Percentiles rank a stretch among this genome's conserved stretches.
phyloP scores from a whole-genome alignment of 306 rosid species.

The Fragaria ananassa region DNA sequence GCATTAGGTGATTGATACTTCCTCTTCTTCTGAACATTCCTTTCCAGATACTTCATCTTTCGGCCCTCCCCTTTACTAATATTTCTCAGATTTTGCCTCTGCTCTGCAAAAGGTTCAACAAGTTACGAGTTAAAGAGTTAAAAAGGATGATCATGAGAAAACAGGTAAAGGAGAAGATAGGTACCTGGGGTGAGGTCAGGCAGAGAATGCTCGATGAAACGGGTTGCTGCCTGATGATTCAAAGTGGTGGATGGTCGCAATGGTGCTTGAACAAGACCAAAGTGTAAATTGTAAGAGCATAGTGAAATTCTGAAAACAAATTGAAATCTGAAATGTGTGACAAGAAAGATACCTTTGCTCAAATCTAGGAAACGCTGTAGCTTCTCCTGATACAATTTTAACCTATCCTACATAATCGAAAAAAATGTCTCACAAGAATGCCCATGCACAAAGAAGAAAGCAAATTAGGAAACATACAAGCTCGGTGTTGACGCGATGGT shows the following conservation, averaged over 20 bases:
- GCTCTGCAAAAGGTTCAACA: slow-evolving; percentile 37
- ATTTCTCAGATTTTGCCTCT: slow-evolving; percentile 59
- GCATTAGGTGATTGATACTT: slow-evolving; percentile 66
- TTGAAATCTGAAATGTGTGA: background rate
- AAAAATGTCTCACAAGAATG: background rate
- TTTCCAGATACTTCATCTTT: slow-evolving; percentile 39
- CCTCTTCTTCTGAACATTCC: slow-evolving; percentile 67
- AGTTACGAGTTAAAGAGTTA: background rate
- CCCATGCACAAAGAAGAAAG: background rate
- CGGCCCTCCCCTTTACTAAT: slow-evolving; percentile 66
- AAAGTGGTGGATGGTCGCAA: slow-evolving; percentile 78
- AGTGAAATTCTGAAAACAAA: background rate
- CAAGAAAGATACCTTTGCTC: slow-evolving; percentile 54
- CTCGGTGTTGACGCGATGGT: slow-evolving; percentile 75
- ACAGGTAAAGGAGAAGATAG: slow-evolving; percentile 23
- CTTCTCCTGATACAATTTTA: slow-evolving; percentile 63
- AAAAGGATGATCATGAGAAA: background rate
- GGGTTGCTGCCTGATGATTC: slow-evolving; percentile 81
- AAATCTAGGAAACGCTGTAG: slow-evolving; percentile 48
- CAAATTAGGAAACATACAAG: slow-evolving; percentile 50
- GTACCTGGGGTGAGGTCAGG: slow-evolving; percentile 82
- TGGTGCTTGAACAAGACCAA: slow-evolving; percentile 63
- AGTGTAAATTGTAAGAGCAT: slow-evolving; percentile 14
- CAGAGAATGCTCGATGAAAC: slow-evolving; percentile 81
- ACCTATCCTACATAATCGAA: slow-evolving; percentile 52